These are phyloP conservation scores for Salvia hispanica DNA, from an alignment of 257 asterid genomes.

Conservation along the genomic window DNA sequence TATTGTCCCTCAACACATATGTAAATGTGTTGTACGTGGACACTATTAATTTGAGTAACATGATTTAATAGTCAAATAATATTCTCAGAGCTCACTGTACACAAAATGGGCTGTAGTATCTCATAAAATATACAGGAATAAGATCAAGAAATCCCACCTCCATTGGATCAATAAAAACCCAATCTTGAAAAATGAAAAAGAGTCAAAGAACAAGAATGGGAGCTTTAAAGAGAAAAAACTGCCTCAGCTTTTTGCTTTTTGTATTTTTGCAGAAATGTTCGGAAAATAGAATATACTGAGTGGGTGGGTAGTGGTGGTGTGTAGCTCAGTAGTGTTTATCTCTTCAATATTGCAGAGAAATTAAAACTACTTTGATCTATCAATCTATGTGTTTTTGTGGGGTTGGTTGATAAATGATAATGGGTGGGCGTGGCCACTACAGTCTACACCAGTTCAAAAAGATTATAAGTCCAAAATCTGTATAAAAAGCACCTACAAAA, in stretches of 20 bases:
- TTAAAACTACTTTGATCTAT: conserved; percentile 1
- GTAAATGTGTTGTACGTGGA: conserved; percentile 33
- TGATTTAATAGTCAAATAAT: conserved; percentile 24
- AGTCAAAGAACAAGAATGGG: background rate
- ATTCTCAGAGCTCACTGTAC: conserved; percentile 26
- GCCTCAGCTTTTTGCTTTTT: conserved; percentile 26
- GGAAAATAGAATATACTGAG: conserved; percentile 34
- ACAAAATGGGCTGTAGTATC: conserved; percentile 25
- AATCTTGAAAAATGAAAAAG: conserved; percentile 10
- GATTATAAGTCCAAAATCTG: too few relatives aligned
- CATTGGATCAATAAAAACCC: conserved; percentile 23
- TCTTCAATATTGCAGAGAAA: background rate
- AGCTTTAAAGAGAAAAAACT: conserved; percentile 8
- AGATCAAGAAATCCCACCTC: conserved; percentile 39
- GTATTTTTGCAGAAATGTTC: conserved; percentile 20
- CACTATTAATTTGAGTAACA: conserved; percentile 10
- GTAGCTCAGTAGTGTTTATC: conserved; percentile 23
- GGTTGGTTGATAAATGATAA: conserved; percentile 26
- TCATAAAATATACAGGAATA: conserved; percentile 6
- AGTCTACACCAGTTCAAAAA: too few relatives aligned
- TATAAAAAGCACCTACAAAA: too few relatives aligned
- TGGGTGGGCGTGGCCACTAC: conserved; percentile 15
- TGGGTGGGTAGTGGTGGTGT: conserved; percentile 34
- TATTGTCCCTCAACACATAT: conserved; percentile 26
- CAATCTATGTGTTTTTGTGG: conserved; percentile 33